Conservation (phyloP, 1,284 basidiomycete species). For the Athelia sp. region DNA sequence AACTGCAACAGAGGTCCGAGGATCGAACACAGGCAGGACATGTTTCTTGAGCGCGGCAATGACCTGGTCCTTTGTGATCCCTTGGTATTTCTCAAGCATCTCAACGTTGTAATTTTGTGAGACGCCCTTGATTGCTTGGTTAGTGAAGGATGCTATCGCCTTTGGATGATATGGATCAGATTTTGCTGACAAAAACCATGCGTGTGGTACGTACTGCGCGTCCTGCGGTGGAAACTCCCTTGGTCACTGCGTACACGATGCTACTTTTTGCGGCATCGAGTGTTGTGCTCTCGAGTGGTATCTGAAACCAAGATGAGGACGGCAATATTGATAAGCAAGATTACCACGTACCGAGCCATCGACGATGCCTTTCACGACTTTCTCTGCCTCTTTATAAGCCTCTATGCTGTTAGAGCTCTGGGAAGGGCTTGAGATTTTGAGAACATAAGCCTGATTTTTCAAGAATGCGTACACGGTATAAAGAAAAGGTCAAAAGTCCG, state of each 20-base stretch:
- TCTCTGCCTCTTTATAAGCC: slow-evolving; percentile 80
- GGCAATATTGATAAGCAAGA: slow-evolving; percentile 2
- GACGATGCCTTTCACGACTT: slow-evolving; percentile 70
- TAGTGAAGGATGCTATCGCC: slow-evolving; percentile 78
- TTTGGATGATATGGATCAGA: slow-evolving; percentile 22
- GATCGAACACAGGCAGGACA: slow-evolving; percentile 84
- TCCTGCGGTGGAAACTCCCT: slow-evolving; percentile 78
- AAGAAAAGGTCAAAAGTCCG: slow-evolving; percentile 75
- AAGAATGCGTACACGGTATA: slow-evolving; percentile 66
- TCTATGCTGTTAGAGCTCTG: slow-evolving; percentile 86
- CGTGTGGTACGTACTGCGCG: slow-evolving; percentile 61
- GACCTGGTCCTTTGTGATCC: slow-evolving; percentile 77
- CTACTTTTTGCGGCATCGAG: slow-evolving; percentile 92
- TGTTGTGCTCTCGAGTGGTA: slow-evolving; percentile 76
- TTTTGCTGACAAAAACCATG: background rate
- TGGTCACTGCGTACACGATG: slow-evolving; percentile 82
- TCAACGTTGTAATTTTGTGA: slow-evolving; percentile 70
- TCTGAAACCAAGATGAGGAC: slow-evolving; percentile 38
- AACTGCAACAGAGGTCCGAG: slow-evolving; percentile 74
- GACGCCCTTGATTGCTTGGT: slow-evolving; percentile 83
- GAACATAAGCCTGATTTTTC: background rate
- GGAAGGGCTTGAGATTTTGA: background rate
- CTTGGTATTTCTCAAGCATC: slow-evolving; percentile 74
- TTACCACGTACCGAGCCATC: slow-evolving; percentile 68
- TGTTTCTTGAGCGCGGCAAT: slow-evolving; percentile 66